These are phyloP conservation scores for Marchantia paleacea DNA, from an alignment of 225 moss, liverwort and hornwort genomes.

Conservation along the genomic window DNA sequence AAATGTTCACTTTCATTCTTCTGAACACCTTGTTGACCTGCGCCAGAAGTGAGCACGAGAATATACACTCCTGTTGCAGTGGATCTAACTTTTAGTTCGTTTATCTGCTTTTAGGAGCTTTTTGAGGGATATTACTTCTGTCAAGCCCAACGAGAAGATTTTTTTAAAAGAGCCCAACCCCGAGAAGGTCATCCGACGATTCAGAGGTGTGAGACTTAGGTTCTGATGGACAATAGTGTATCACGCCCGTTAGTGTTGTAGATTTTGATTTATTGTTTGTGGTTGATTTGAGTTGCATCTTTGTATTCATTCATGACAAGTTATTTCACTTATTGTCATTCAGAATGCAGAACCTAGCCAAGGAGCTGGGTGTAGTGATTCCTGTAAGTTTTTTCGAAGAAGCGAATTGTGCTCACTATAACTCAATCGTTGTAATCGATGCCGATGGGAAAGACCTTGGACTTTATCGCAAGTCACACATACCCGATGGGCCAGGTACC, in stretches of 20 bases:
- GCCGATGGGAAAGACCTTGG: slow-evolving; percentile 93
- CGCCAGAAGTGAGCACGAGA: neutral
- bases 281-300: neutral
- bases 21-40: too few relatives aligned
- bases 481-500: slow-evolving; percentile 85
- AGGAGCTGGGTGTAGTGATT: slow-evolving; percentile 82
- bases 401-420: slow-evolving; percentile 89
- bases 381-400: slow-evolving; percentile 91
- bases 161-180: slow-evolving; percentile 59
- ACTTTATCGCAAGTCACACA: slow-evolving; percentile 86
- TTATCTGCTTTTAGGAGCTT: slow-evolving; percentile 50
- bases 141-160: slow-evolving; percentile 85
- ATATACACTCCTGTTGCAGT: neutral
- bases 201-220: slow-evolving; percentile 25
- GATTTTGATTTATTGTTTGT: neutral
- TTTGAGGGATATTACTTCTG: slow-evolving; percentile 98
- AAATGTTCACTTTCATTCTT: too few relatives aligned
- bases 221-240: neutral
- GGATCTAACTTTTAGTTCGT: neutral
- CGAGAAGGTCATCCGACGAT: slow-evolving; percentile 88
- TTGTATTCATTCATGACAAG: neutral
- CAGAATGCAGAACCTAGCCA: slow-evolving; percentile 78
- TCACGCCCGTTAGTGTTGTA: neutral
- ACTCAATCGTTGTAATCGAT: slow-evolving; percentile 81
- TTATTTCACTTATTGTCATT: neutral